Percentiles rank a stretch among this genome's conserved stretches.
Conservation (phyloP, 345 rosid species). For the Bretschneidera sinensis region DNA sequence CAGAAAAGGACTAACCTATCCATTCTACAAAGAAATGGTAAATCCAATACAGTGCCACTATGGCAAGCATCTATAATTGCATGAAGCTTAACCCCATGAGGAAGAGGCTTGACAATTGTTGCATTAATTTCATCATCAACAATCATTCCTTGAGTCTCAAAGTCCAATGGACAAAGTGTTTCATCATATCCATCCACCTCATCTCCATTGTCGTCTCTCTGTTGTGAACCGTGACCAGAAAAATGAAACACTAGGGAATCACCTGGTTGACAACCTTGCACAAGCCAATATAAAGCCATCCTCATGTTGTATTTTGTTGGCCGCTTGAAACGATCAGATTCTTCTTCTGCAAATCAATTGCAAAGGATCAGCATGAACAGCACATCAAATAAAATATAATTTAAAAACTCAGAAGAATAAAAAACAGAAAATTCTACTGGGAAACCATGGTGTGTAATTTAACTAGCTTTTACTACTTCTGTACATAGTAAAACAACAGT, state of each 20-base stretch:
- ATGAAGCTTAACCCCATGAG: slow-evolving; percentile 82
- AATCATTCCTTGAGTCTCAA: slow-evolving; percentile 67
- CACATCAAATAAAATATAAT: no score
- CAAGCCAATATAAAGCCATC: slow-evolving; percentile 72
- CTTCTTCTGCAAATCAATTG: slow-evolving; percentile 62
- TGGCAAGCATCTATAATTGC: slow-evolving; percentile 90
- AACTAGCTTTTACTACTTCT: no score
- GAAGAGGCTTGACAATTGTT: slow-evolving; percentile 71
- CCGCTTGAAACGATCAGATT: slow-evolving; percentile 45
- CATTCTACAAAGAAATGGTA: slow-evolving; percentile 84
- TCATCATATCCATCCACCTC: slow-evolving; percentile 89
- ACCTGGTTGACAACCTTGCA: slow-evolving; percentile 65
- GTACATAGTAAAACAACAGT: no score
- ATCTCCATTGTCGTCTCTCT: slow-evolving; percentile 51
- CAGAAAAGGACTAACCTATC: slow-evolving; percentile 42
- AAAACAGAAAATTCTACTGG: no score
- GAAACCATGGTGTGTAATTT: no score
- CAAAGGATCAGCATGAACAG: not conserved
- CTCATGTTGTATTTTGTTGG: slow-evolving; percentile 72
- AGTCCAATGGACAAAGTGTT: slow-evolving; percentile 78
- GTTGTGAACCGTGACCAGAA: slow-evolving; percentile 89
- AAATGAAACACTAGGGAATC: slow-evolving; percentile 84
- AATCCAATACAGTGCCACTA: slow-evolving; percentile 83
- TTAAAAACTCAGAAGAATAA: no score
- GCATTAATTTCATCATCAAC: slow-evolving; percentile 86